Evolutionary conservation across 75 land plant species (phyloP).

Genomic region (Pinus tabuliformis): DNA sequence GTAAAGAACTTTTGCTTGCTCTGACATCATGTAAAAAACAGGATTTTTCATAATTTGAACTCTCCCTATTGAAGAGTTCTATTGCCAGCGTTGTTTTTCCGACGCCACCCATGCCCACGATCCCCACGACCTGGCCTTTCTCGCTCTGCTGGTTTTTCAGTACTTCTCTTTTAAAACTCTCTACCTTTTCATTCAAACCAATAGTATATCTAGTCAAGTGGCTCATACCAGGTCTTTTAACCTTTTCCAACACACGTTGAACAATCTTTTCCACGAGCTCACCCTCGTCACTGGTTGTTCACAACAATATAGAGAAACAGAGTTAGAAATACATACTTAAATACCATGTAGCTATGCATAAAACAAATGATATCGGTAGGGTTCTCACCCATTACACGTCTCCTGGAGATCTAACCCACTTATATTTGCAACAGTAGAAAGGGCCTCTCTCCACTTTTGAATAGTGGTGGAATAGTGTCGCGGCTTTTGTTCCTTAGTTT

Average conservation of each 20-base stretch:
- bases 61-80: not conserved
- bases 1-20: not conserved
- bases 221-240: not conserved
- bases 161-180: not conserved
- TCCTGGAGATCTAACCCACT: too few species aligned
- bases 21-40: not conserved
- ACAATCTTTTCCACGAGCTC: not conserved
- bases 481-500: too few species aligned
- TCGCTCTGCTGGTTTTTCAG: too few species aligned
- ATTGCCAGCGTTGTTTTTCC: slow-evolving; percentile 1
- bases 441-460: too few species aligned
- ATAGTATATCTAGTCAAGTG: not conserved
- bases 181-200: not conserved
- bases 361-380: too few species aligned
- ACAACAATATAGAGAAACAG: not conserved
- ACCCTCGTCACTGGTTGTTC: not conserved
- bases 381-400: too few species aligned
- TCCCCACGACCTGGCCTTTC: not conserved
- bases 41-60: not conserved
- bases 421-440: too few species aligned
- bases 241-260: not conserved
- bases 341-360: too few species aligned
- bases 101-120: not conserved
- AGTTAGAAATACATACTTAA: not conserved
- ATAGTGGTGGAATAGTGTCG: too few species aligned